Evolutionary conservation across 768 basidiomycete genomes (phyloP).

Genomic region (Agaricus subrufescens): DNA sequence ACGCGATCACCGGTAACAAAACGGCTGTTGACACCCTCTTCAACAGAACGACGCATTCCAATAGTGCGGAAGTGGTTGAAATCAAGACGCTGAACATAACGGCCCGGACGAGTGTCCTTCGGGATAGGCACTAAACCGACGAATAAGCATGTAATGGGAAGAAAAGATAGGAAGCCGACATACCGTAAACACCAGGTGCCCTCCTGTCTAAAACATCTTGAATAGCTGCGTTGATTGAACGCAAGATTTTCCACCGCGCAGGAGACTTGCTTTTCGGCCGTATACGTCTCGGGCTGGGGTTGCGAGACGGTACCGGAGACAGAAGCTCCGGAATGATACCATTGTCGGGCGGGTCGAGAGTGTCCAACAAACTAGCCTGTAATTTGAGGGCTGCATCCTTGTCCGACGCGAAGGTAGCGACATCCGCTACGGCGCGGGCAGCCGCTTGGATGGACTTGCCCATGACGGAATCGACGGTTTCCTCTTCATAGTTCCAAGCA

Average conservation of each 20-base stretch:
- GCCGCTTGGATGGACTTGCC: constrained; percentile 65
- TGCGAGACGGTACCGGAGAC: constrained; percentile 75
- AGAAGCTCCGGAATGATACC: constrained; percentile 72
- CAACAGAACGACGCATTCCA: constrained; percentile 89
- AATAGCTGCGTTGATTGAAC: constrained; percentile 74
- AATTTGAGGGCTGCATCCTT: constrained; percentile 45
- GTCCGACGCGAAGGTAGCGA: constrained; percentile 29
- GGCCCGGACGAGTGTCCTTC: constrained; percentile 68
- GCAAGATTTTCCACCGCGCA: constrained; percentile 78
- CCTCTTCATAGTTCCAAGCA: constrained; percentile 66
- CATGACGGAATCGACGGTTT: constrained; percentile 60
- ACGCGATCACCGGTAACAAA: constrained; percentile 93
- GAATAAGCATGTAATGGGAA: constrained; percentile 4
- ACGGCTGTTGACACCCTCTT: constrained; percentile 82
- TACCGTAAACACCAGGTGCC: constrained; percentile 71
- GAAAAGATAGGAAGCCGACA: constrained; percentile 16
- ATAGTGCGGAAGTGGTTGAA: constrained; percentile 98
- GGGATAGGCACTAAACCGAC: constrained; percentile 54
- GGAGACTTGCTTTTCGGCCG: constrained; percentile 77
- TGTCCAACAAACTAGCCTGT: constrained; percentile 57
- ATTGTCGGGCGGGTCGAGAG: constrained; percentile 57
- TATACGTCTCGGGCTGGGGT: constrained; percentile 75
- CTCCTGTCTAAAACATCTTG: constrained; percentile 61
- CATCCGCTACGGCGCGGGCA: constrained; percentile 55
- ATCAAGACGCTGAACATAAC: constrained; percentile 82